phyloP scores from a whole-genome alignment of 805 yeast species.

The Isabelozyma heimii region DNA sequence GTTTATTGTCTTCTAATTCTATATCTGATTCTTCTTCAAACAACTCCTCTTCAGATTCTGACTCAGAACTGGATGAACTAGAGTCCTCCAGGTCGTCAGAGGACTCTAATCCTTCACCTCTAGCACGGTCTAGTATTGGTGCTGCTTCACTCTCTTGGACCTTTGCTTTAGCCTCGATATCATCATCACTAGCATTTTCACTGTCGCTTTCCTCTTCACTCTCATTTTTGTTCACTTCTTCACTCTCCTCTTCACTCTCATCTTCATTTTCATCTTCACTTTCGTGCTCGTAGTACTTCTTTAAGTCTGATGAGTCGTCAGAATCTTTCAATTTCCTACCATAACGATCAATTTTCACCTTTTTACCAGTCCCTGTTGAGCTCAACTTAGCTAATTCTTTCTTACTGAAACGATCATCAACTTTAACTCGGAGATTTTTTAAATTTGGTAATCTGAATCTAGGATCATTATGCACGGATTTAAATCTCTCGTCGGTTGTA shows the following conservation, averaged over 20 bases:
- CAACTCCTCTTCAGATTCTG: slow-evolving; percentile 35
- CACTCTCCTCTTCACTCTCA: slow-evolving; percentile 12
- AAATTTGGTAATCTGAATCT: slow-evolving; percentile 74
- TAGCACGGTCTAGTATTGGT: slow-evolving; percentile 51
- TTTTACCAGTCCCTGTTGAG: slow-evolving; percentile 46
- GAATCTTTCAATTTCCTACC: slow-evolving; percentile 65
- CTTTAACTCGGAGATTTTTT: slow-evolving; percentile 67
- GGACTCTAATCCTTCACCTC: slow-evolving; percentile 58
- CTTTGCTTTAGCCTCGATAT: slow-evolving; percentile 14
- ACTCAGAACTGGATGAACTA: slow-evolving; percentile 43
- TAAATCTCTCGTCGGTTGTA: slow-evolving; percentile 72
- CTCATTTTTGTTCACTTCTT: slow-evolving; percentile 7
- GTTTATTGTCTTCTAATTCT: slow-evolving; percentile 54
- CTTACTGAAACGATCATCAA: slow-evolving; percentile 81
- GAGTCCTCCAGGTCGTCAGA: slow-evolving; percentile 40
- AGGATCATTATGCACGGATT: slow-evolving; percentile 81
- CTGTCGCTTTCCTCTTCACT: slow-evolving; percentile 11
- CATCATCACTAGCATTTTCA: slow-evolving; percentile 20
- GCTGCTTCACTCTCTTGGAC: slow-evolving; percentile 9
- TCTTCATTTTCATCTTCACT: slow-evolving; percentile 23
- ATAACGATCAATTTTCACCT: slow-evolving; percentile 75
- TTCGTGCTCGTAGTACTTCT: slow-evolving; percentile 59
- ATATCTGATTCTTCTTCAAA: slow-evolving; percentile 53
- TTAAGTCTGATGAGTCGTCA: slow-evolving; percentile 52
- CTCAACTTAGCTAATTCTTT: slow-evolving; percentile 54